These are phyloP conservation scores for Aspergillus piperis DNA, from an alignment of 2,329 filamentous ascomycete genomes.

Conservation along the genomic window DNA sequence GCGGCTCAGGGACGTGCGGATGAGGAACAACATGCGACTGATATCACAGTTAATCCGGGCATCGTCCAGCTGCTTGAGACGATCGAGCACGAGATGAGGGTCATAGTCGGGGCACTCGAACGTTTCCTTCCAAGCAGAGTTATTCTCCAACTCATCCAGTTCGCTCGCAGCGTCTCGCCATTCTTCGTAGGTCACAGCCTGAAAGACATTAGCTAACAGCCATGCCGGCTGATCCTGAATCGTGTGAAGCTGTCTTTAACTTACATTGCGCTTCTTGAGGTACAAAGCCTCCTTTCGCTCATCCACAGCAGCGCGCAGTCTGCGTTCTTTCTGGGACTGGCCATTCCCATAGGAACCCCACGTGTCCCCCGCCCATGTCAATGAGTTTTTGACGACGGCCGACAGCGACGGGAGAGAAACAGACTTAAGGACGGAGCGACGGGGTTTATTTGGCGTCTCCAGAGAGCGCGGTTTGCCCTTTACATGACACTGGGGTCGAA, in stretches of 20 bases:
- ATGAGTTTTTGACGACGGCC: constrained; percentile 35
- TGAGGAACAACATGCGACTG: constrained; percentile 73
- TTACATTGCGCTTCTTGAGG: constrained; percentile 65
- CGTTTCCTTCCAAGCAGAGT: constrained; percentile 77
- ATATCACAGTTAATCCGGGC: constrained; percentile 73
- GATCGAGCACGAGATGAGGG: constrained; percentile 65
- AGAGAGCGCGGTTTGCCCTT: constrained; percentile 20
- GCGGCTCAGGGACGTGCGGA: constrained; percentile 77
- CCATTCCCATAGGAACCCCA: constrained; percentile 53
- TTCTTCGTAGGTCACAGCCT: constrained; percentile 69
- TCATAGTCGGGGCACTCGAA: constrained; percentile 71
- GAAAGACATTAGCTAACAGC: constrained; percentile 2
- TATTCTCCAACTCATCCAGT: constrained; percentile 76
- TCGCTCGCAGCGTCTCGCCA: constrained; percentile 77
- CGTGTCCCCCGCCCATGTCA: constrained; percentile 39
- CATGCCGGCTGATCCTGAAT: neutral
- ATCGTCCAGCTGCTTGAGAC: constrained; percentile 72
- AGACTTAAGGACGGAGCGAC: constrained; percentile 26
- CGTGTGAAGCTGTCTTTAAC: constrained; percentile 28
- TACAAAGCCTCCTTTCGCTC: constrained; percentile 65
- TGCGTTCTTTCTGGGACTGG: constrained; percentile 54
- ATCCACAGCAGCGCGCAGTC: constrained; percentile 51
- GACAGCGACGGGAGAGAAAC: constrained; percentile 37
- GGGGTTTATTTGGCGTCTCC: constrained; percentile 8
- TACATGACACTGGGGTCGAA: constrained; percentile 25